Evolutionary conservation across 164 flowering plant genomes (phyloP), one percentile per base, ranked within the genome.

Genomic region (Aristolochia fimbriata): DNA sequence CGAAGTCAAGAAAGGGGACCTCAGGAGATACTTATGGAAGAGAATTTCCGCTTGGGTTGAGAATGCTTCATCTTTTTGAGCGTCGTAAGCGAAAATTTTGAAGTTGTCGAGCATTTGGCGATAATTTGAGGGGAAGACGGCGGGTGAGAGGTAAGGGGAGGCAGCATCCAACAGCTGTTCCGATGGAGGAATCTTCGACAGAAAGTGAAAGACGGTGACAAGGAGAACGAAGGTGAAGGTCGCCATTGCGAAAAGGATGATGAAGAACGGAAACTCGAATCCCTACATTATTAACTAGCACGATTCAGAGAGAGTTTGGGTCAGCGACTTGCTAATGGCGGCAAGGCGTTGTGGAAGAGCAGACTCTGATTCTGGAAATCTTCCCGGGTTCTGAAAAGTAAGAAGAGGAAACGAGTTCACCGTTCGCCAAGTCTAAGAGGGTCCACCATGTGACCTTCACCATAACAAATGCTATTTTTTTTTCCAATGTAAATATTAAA

Each of bases 61-160:
- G 72, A 63, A 65, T 9, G 62, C 19, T 4, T 17, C 17, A 37
- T 43, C 17, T 15, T 50, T 52, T 7, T 47, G 58, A 4, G 75
- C 67, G 30, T 63, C 47, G 81, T 82, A 86, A 67, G 70, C 55
- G 81, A 68, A 88, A 68, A 86, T 80, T 64, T 74, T 84, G 75
- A 88, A 74, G 47, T 50, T 60, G 4, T 61, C 6, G 63, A 80
- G 74, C 96, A 88, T 88, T 21, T 73, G 76, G n/a, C 76, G 71
- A 78, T 83, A 84, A 62, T 80, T 68, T 0, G 73, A 59, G 75
- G 55, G 63, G 72, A 86, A 63, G 1, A 68, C 77, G 25, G 65
- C 25, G 41, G 83, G 73, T 21, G 93, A 83, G 71, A 81, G 83
- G 70, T 83, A 83, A 0, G 77, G 77, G 12, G 74, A 58, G 15